Conservation (phyloP, 1,284 basidiomycete species). For the Apiotrichum akiyoshidainum region DNA sequence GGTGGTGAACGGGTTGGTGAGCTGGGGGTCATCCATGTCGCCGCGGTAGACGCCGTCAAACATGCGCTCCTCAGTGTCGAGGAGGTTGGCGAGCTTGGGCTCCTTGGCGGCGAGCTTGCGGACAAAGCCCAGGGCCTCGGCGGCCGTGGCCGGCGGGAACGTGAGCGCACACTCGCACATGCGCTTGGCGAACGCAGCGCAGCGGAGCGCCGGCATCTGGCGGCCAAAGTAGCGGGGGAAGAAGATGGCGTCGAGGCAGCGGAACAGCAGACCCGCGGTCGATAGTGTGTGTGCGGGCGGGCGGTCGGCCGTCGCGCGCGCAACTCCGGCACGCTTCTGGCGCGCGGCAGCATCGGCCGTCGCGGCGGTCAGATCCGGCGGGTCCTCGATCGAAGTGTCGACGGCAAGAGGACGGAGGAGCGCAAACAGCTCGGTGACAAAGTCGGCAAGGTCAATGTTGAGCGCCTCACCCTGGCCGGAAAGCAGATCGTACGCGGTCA, state of each 20-base stretch:
- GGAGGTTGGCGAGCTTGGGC: constrained; percentile 72
- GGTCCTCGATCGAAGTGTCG: constrained; percentile 54
- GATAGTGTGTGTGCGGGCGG: constrained; percentile 33
- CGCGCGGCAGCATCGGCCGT: constrained; percentile 22
- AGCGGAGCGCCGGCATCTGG: constrained; percentile 68
- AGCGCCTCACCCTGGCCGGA: constrained; percentile 97
- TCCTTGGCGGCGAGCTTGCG: constrained; percentile 69
- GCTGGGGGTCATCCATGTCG: constrained; percentile 79
- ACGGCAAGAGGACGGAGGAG: constrained; percentile 54
- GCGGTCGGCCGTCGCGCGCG: constrained; percentile 16
- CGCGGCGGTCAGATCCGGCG: constrained; percentile 36
- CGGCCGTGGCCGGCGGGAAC: constrained; percentile 66
- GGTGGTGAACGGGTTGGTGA: constrained; percentile 54
- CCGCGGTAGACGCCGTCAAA: constrained; percentile 76
- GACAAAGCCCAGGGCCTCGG: constrained; percentile 71
- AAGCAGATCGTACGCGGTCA: constrained; percentile 92
- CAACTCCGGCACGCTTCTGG: constrained; percentile 11
- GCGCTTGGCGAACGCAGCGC: constrained; percentile 88
- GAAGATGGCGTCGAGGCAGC: constrained; percentile 75
- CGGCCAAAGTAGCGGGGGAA: constrained; percentile 59
- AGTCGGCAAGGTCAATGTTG: constrained; percentile 90
- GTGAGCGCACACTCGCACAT: constrained; percentile 73
- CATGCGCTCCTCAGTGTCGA: constrained; percentile 80
- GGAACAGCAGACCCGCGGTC: constrained; percentile 71
- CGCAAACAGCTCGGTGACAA: constrained; percentile 61